phyloP scores from a whole-genome alignment of 148 eudicot genomes.

The Spergularia marina region DNA sequence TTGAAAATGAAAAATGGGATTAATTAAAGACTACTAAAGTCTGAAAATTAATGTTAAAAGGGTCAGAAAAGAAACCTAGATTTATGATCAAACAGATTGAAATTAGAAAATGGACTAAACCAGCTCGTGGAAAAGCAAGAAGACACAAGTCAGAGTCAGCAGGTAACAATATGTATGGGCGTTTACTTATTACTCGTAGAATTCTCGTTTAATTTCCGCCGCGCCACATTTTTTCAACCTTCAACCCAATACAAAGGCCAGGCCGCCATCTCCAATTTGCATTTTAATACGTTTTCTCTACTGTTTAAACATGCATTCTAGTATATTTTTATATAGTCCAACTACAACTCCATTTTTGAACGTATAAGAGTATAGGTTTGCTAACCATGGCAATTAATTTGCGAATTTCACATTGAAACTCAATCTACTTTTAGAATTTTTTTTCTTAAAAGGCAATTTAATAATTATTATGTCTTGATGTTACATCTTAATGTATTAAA shows the following conservation, averaged over 20 bases:
- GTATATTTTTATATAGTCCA: no score
- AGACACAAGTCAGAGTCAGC: not conserved
- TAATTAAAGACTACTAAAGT: not conserved
- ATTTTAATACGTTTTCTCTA: not conserved
- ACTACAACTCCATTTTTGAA: no score
- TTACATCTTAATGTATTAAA: no score
- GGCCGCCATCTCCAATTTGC: not conserved
- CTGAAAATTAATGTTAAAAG: not conserved
- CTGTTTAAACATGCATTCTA: not conserved
- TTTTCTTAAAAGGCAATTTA: no score
- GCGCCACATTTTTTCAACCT: conserved; percentile 8
- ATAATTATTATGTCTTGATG: no score
- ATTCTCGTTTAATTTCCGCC: not conserved
- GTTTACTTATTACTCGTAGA: not conserved
- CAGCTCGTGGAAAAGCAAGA: conserved; percentile 4
- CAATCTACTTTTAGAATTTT: no score
- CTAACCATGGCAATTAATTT: no score
- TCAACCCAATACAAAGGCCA: conserved; percentile 13
- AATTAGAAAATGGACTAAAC: not conserved
- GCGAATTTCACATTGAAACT: no score
- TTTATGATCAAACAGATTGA: not conserved
- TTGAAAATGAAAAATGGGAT: no score
- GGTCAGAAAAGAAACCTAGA: not conserved
- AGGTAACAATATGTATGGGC: not conserved
- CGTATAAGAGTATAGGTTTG: no score